phyloP scores from a whole-genome alignment of 768 basidiomycete species.

The Suillus subluteus region DNA sequence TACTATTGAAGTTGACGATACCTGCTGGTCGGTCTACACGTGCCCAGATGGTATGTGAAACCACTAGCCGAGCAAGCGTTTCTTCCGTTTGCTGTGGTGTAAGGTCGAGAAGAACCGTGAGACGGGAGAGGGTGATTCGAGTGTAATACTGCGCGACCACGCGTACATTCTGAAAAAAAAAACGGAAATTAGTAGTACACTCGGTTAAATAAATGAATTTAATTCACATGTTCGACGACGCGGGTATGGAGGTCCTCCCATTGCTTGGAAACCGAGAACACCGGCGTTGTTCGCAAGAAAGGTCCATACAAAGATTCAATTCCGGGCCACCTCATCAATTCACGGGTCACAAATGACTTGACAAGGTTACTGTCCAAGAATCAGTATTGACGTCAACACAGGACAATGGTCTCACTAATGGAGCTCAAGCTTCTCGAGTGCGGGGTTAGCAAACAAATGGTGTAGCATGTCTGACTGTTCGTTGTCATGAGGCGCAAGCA shows the following conservation, averaged over 20 bases:
- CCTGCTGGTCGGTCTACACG: conserved; percentile 91
- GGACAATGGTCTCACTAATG: conserved; percentile 64
- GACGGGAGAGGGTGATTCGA: conserved; percentile 81
- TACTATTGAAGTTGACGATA: conserved; percentile 84
- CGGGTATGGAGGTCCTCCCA: conserved; percentile 97
- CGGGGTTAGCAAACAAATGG: conserved; percentile 79
- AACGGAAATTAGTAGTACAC: conserved; percentile 8
- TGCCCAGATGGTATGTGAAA: conserved; percentile 91
- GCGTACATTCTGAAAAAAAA: conserved; percentile 79
- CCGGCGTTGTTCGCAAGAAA: conserved; percentile 75
- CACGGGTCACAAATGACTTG: conserved; percentile 91
- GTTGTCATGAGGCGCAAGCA: conserved; percentile 93
- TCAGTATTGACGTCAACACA: conserved; percentile 13
- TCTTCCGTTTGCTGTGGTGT: conserved; percentile 82
- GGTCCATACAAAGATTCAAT: conserved; percentile 88
- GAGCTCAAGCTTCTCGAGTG: conserved; percentile 77
- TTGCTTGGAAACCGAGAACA: conserved; percentile 77
- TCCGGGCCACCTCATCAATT: conserved; percentile 97
- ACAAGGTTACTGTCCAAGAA: conserved; percentile 74
- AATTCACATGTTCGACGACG: conserved; percentile 92
- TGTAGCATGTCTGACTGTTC: conserved; percentile 98
- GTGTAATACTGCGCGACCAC: conserved; percentile 95
- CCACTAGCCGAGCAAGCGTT: conserved; percentile 86
- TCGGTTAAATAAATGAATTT: not conserved
- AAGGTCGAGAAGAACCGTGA: conserved; percentile 88